Evolutionary conservation across 257 asterid species (phyloP).

Genomic region (Penstemon davidsonii): DNA sequence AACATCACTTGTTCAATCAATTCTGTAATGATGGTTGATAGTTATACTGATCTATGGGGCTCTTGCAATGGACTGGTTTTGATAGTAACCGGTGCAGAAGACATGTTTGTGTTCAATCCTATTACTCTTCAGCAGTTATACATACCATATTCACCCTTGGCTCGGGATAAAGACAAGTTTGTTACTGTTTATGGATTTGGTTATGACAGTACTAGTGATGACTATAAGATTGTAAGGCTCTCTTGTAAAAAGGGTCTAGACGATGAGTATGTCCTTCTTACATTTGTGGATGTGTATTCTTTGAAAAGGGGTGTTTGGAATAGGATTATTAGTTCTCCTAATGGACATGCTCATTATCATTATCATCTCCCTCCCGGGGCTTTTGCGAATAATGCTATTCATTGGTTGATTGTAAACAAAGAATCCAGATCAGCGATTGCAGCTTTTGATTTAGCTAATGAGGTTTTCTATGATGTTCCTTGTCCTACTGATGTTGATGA

Average conservation of each 20-base stretch:
- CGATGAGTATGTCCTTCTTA: neutral
- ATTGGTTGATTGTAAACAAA: slow-evolving; percentile 30
- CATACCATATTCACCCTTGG: neutral
- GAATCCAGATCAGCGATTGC: slow-evolving; percentile 23
- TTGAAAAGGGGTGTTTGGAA: slow-evolving; percentile 5
- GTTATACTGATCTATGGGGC: neutral
- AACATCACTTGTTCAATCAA: neutral
- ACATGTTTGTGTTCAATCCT: slow-evolving; percentile 18
- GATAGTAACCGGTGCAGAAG: neutral
- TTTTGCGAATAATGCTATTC: slow-evolving; percentile 5
- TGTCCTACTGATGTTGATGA: neutral
- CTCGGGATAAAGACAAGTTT: neutral
- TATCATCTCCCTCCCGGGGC: too few species aligned
- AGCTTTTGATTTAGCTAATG: slow-evolving; percentile 31
- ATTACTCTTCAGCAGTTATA: slow-evolving; percentile 4
- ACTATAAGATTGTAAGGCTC: slow-evolving; percentile 21
- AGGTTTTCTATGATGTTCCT: slow-evolving; percentile 27
- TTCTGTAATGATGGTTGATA: neutral
- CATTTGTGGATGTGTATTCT: slow-evolving; percentile 18
- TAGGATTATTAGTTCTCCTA: slow-evolving; percentile 13
- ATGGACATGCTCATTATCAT: too few species aligned
- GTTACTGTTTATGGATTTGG: slow-evolving; percentile 19
- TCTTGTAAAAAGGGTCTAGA: neutral
- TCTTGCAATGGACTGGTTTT: slow-evolving; percentile 30
- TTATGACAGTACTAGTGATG: slow-evolving; percentile 22